Conservation (phyloP, 2,329 filamentous ascomycete species). For the Aspergillus sp. region DNA sequence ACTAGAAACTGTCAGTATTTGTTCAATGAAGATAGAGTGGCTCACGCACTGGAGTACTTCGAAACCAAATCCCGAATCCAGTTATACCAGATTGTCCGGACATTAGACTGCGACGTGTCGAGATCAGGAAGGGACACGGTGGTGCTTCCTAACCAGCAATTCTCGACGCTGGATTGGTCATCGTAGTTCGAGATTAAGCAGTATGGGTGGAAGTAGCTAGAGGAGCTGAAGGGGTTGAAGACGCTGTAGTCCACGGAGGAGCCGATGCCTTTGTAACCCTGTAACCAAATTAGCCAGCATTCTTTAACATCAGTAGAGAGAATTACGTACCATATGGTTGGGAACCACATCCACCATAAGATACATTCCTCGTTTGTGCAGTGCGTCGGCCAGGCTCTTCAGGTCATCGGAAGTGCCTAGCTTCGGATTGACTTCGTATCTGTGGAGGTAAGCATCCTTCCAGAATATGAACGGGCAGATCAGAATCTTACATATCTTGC, state of each 20-base stretch:
- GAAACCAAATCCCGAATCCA: constrained; percentile 61
- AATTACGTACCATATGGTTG: constrained; percentile 51
- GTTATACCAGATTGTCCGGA: constrained; percentile 52
- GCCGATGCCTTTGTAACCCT: constrained; percentile 48
- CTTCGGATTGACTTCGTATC: constrained; percentile 55
- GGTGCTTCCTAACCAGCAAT: constrained; percentile 57
- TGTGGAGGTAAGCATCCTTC: constrained; percentile 2
- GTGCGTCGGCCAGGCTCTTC: constrained; percentile 53
- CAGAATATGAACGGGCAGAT: neutral
- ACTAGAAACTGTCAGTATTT: constrained; percentile 23
- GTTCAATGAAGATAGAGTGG: neutral
- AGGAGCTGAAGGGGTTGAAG: constrained; percentile 56
- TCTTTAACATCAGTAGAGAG: neutral
- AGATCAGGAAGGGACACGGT: constrained; percentile 63
- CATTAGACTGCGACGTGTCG: constrained; percentile 52
- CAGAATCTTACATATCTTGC: constrained; percentile 41
- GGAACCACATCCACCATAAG: constrained; percentile 62
- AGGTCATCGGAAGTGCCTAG: constrained; percentile 62
- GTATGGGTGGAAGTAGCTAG: constrained; percentile 61
- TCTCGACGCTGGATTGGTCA: constrained; percentile 45
- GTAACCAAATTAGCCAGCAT: neutral
- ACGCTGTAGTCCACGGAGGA: constrained; percentile 53
- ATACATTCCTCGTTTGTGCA: constrained; percentile 59
- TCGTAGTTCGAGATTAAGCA: constrained; percentile 56
- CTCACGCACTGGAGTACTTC: constrained; percentile 55